Evolutionary conservation across 148 eudicot genomes (phyloP), one percentile per base, ranked within the genome.

Genomic region (Spergularia bocconei): DNA sequence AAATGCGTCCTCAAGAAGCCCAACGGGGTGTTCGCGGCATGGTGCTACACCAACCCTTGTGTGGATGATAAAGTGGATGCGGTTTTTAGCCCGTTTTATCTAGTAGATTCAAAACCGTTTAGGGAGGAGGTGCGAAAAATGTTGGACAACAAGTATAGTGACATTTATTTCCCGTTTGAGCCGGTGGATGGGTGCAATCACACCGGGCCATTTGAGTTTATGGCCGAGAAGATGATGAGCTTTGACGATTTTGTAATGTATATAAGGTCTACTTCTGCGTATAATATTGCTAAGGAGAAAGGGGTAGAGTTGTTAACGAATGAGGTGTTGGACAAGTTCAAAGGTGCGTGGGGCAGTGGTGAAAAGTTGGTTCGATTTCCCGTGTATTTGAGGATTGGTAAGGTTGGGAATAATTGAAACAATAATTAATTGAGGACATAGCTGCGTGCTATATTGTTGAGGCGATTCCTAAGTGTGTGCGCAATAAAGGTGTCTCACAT

Each of bases 121-220:
- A 91, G 91, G 94, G 87, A 85, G 2, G 52, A 79, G 1, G 84
- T 80, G 2, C 80, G 96, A 0, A 63, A 83, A n/a, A 2, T 86
- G 20, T 91, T 91, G 80, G 90, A 87, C 21, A 69, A 84, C 1
- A 81, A 79, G 76, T 91, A 89, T 64, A 60, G 0, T 33, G 80
- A 72, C 12, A 77, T 91, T 4, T 78, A 87, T 15, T 91, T 93
- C 23, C 98, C 97, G 6, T 93, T 93, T 13, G 90, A 75, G 82
- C 79, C 97, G 0, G 85, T 93, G 0, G 84, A 85, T 38, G 91
- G 93, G 59, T 67, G 83, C 74, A 88, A 80, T 52, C 73, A 80
- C 21, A 93, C 87, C 0, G 98, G 98, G 7, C 98, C 96, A 4
- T 85, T 92, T 57, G 88, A 86, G 86, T 92, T 92, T 51, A 73